Conservation (phyloP, 2,329 filamentous ascomycete genomes). For the Colletotrichum scovillei region DNA sequence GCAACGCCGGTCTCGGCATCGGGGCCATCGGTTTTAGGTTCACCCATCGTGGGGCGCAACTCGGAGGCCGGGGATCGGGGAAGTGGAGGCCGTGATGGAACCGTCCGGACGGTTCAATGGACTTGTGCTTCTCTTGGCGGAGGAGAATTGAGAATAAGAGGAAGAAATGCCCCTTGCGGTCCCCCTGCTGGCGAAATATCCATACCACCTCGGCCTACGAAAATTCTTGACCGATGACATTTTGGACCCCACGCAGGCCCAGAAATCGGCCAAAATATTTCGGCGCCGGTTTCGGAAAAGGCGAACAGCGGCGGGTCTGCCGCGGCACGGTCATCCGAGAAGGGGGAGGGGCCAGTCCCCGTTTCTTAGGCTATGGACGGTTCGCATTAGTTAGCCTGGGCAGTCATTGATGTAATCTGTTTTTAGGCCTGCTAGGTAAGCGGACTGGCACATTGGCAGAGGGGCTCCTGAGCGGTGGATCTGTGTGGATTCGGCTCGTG, state of each 20-base stretch:
- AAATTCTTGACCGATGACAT: conserved; percentile 21
- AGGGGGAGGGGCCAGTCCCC: not conserved
- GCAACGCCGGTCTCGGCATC: not conserved
- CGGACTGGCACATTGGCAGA: not conserved
- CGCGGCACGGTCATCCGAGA: conserved; percentile 13
- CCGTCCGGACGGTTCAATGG: not conserved
- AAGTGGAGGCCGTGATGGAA: not conserved
- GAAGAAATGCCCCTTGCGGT: too few species aligned
- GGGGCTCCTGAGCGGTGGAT: not conserved
- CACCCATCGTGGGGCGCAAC: not conserved
- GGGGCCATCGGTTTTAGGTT: conserved; percentile 6
- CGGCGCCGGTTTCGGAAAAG: conserved; percentile 18
- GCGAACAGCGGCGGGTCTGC: not conserved
- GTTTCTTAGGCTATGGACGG: not conserved
- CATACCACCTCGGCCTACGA: not conserved
- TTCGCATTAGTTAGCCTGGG: not conserved
- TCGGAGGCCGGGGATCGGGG: not conserved
- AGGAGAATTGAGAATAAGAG: not conserved
- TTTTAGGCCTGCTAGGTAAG: not conserved
- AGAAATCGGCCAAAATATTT: conserved; percentile 10
- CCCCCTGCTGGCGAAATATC: not conserved
- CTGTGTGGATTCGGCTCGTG: not conserved
- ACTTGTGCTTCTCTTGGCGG: not conserved
- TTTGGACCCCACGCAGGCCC: not conserved
- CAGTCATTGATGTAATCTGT: not conserved